Evolutionary conservation across 108 stramenopile genomes (phyloP), one percentile per base, ranked within the genome.

Genomic region (Skeletonema costatum): DNA sequence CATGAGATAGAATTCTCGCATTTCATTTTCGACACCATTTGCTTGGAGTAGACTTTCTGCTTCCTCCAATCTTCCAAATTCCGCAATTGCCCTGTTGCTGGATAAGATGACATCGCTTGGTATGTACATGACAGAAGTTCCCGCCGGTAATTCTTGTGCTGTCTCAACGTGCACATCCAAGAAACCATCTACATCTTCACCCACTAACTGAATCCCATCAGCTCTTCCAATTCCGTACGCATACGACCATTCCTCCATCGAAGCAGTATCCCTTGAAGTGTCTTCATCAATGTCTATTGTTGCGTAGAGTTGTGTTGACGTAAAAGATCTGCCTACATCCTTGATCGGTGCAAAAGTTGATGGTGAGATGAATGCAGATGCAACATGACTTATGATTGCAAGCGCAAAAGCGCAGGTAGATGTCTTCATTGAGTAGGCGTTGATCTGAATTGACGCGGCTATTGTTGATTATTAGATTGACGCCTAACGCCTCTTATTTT

Each of bases 71-170:
- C 75, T 69, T 17, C 86, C 86, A 68, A 87, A 68, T 70, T 87
- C 86, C 36, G 84, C 68, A 39, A 70, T 50, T 16, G 74, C 82
- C 33, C 78, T 50, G 35, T 62, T 74, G 67, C 76, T 73, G 30
- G 83, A 78, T 7, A 87, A 60, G 13, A 87, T 82, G 76, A 87
- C 82, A 5, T 85, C 80, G 38, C 61, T 73, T 10, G 86, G 82
- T 13, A 87, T 66, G 56, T 67, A 82, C 32, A 87, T 31, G 2
- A 82, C 83, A 32, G 86, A 66, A 30, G 64, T 51, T 44, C 75
- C 76, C 5, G 81, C 86, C 3, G 86, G 80, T 21, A 87, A 21
- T 60, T 87, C 83, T 42, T 72, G 36, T n/a, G 75, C 68, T 14
- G 86, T 84, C 80, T 68, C 53, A n/a, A 70, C 77, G 38, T 56